phyloP scores from a whole-genome alignment of 352 stramenopile species.

The Peronospora farinosa region DNA sequence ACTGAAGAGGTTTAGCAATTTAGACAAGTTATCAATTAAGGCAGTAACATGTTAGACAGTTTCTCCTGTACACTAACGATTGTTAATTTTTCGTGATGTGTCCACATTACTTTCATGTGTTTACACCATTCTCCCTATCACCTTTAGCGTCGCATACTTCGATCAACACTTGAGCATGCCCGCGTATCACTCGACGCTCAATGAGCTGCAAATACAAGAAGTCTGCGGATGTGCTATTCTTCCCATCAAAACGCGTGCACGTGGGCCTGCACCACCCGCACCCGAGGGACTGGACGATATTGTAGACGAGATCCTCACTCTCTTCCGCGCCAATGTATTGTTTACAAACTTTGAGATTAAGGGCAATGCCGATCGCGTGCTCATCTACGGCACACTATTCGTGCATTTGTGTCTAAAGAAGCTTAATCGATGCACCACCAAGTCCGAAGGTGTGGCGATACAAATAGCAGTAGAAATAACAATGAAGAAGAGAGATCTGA shows the following conservation, averaged over 20 bases:
- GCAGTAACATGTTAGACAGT: no score
- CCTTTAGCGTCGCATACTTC: no score
- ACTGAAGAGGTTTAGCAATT: no score
- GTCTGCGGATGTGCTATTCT: constrained; percentile 85
- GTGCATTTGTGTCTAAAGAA: constrained; percentile 89
- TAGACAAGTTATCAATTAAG: no score
- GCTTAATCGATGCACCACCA: constrained; percentile 74
- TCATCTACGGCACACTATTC: constrained; percentile 93
- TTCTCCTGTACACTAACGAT: no score
- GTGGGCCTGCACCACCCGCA: constrained; percentile 77
- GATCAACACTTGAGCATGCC: constrained; percentile 42
- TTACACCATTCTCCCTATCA: no score
- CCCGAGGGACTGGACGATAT: constrained; percentile 86
- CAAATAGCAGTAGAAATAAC: not conserved
- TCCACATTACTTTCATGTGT: no score
- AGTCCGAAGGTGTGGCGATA: constrained; percentile 48
- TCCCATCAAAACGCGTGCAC: constrained; percentile 84
- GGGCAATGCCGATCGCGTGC: constrained; percentile 83
- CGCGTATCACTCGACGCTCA: constrained; percentile 89
- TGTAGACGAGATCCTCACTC: constrained; percentile 89
- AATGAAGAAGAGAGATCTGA: constrained; percentile 1
- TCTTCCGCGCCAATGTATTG: constrained; percentile 91
- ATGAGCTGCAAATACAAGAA: constrained; percentile 62
- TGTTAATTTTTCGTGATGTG: no score
- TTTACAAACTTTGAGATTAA: constrained; percentile 94